A percentile compares a stretch with the other conserved stretches of the same genome.
Conservation (phyloP, 2,329 filamentous ascomycete species). For the Cladosporium oxysporum region DNA sequence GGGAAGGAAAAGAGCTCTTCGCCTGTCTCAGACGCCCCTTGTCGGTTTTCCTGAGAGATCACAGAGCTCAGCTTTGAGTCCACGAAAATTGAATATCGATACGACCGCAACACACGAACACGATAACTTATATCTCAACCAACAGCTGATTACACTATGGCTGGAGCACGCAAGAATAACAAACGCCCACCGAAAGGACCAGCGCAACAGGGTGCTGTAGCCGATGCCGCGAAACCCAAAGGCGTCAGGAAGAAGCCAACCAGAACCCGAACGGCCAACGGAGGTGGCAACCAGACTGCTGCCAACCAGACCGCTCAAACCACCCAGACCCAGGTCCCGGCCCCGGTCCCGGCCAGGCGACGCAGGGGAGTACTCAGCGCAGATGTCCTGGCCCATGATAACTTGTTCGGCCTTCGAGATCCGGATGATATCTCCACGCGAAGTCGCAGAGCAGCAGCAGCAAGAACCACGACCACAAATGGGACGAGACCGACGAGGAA, state of each 20-base stretch:
- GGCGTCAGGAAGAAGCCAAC: background rate
- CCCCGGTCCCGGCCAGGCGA: background rate
- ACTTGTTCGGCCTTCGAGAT: background rate
- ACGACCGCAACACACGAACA: background rate
- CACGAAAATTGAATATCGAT: background rate
- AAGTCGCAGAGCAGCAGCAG: background rate
- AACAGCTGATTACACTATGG: background rate
- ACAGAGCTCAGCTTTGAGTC: background rate
- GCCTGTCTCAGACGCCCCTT: conserved; percentile 3
- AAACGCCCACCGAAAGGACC: background rate
- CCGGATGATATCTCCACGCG: background rate
- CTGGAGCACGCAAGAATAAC: background rate
- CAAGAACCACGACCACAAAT: background rate
- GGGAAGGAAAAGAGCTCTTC: background rate
- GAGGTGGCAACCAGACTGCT: background rate
- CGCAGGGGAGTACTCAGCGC: background rate
- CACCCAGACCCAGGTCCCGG: background rate
- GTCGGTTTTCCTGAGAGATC: background rate
- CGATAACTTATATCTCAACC: background rate
- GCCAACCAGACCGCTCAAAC: background rate
- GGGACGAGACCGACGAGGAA: background rate
- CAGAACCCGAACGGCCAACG: too few relatives aligned
- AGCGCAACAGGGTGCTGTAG: background rate
- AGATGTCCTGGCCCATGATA: background rate
- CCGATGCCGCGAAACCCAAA: background rate